Evolutionary conservation across 768 basidiomycete species (phyloP).

Genomic region (Mycena alexandri): DNA sequence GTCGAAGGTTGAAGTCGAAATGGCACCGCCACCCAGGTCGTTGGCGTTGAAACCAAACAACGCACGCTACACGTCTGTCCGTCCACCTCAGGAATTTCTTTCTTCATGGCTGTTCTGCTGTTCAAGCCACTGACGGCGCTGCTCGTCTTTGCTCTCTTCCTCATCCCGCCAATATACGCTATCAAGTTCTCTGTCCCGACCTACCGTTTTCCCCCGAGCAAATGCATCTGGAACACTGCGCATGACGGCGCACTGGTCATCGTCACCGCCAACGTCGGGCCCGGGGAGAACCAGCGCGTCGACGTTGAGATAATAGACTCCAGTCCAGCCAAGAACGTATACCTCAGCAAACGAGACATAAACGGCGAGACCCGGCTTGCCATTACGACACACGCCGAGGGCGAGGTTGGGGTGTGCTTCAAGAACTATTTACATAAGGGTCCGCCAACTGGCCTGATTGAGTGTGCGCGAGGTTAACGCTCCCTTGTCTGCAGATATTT

Average conservation of each 20-base stretch:
- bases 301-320: conserved; percentile 97
- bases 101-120: conserved; percentile 10
- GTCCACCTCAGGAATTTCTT: neutral
- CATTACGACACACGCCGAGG: conserved; percentile 92
- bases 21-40: neutral
- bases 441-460: conserved; percentile 53
- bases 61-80: conserved; percentile 20
- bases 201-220: conserved; percentile 76
- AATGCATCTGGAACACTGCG: conserved; percentile 97
- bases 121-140: conserved; percentile 22
- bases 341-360: conserved; percentile 89
- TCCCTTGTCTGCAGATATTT: conserved; percentile 53
- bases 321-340: conserved; percentile 85
- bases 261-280: conserved; percentile 93
- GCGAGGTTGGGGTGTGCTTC: conserved; percentile 96
- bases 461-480: neutral
- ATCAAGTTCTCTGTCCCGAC: conserved; percentile 91
- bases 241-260: conserved; percentile 91
- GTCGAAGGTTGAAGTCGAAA: neutral
- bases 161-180: conserved; percentile 54
- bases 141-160: conserved; percentile 41
- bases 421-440: conserved; percentile 83
- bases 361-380: conserved; percentile 93
- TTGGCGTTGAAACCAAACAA: neutral
- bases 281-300: conserved; percentile 81